A percentile compares a stretch with the other conserved stretches of the same genome.
Evolutionary conservation across 2,329 filamentous ascomycete species (phyloP).

Genomic region (Onygenales sp.): DNA sequence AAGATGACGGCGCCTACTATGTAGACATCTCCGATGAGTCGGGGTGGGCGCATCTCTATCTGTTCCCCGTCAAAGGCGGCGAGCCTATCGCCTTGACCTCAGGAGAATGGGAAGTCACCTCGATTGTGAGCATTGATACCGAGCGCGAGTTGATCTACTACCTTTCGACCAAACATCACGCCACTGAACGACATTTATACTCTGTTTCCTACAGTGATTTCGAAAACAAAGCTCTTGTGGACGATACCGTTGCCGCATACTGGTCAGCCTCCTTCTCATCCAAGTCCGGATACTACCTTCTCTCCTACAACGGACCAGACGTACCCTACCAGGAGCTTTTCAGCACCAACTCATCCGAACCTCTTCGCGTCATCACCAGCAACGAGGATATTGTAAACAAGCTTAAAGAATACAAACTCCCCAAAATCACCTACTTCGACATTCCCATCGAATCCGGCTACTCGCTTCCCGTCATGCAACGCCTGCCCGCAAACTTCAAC

Average conservation of each 20-base stretch:
- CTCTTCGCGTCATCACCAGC: conserved; percentile 50
- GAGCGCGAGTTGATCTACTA: conserved; percentile 52
- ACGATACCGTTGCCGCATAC: conserved; percentile 48
- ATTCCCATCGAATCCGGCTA: conserved; percentile 53
- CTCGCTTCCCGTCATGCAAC: conserved; percentile 55
- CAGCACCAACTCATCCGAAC: conserved; percentile 41
- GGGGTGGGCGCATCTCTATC: conserved; percentile 57
- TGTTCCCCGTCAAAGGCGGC: conserved; percentile 50
- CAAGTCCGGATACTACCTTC: conserved; percentile 54
- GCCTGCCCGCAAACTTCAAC: conserved; percentile 56
- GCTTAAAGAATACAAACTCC: conserved; percentile 53
- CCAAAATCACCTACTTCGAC: conserved; percentile 55
- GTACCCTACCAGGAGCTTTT: conserved; percentile 63
- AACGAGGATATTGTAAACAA: conserved; percentile 49
- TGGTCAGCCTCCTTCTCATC: conserved; percentile 59
- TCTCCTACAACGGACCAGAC: conserved; percentile 55
- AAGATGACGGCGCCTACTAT: conserved; percentile 42
- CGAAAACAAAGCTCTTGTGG: conserved; percentile 50
- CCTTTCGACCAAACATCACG: conserved; percentile 55
- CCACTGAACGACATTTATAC: conserved; percentile 59
- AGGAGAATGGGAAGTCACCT: conserved; percentile 56
- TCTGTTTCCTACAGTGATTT: conserved; percentile 51
- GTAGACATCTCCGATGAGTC: conserved; percentile 57
- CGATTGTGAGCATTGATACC: conserved; percentile 52
- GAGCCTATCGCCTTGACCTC: conserved; percentile 49